Conservation (phyloP, 306 rosid species). For the Cucumis hystrix region DNA sequence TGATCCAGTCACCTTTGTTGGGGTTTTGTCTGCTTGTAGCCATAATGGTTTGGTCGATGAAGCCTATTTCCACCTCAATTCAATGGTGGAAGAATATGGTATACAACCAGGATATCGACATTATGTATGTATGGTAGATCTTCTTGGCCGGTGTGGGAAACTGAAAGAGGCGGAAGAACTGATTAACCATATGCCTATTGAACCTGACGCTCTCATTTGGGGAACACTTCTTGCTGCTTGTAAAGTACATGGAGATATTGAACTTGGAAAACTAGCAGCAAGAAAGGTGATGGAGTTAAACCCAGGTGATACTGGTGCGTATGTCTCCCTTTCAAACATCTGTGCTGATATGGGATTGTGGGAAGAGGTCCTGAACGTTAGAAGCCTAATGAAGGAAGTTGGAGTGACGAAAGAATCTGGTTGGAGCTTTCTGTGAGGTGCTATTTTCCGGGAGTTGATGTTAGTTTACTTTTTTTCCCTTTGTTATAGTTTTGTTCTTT, state of each 20-base stretch:
- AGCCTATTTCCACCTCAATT: constrained; percentile 48
- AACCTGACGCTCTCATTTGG: constrained; percentile 57
- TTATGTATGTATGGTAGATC: constrained; percentile 67
- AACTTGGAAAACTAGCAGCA: constrained; percentile 57
- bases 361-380: constrained; percentile 55
- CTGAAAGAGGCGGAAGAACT: constrained; percentile 50
- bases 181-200: constrained; percentile 37
- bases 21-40: constrained; percentile 61
- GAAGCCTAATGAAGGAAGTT: constrained; percentile 39
- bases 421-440: constrained; percentile 40
- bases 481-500: neutral
- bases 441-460: neutral
- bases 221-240: constrained; percentile 70
- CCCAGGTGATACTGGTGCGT: constrained; percentile 44
- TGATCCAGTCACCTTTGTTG: constrained; percentile 67
- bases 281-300: constrained; percentile 42
- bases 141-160: constrained; percentile 63
- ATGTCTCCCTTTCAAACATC: constrained; percentile 56
- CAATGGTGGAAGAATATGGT: constrained; percentile 40
- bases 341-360: constrained; percentile 60
- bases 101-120: constrained; percentile 50
- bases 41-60: constrained; percentile 62
- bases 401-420: constrained; percentile 51
- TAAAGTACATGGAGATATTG: constrained; percentile 54
- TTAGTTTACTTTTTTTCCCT: neutral